These are phyloP conservation scores for Cairneyella variabilis DNA, from an alignment of 495 filamentous ascomycete genomes.

Conservation along the genomic window DNA sequence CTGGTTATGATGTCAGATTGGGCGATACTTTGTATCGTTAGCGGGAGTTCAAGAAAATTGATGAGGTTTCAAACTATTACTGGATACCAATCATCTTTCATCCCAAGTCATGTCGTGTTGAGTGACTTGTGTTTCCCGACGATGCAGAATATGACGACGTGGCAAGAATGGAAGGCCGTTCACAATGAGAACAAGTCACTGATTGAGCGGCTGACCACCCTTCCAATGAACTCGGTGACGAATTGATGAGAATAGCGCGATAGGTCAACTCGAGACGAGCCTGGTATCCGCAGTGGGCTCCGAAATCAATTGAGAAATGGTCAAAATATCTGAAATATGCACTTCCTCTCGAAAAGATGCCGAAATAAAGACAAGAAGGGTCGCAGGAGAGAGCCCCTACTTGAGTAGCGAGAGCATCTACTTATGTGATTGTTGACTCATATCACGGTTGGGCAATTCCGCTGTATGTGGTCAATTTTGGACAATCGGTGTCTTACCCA, in stretches of 20 bases:
- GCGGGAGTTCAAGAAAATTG: not conserved
- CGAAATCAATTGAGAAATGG: not conserved
- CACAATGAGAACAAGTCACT: no score
- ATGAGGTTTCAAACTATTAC: not conserved
- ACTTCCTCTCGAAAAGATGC: not conserved
- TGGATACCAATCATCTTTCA: not conserved
- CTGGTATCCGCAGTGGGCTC: not conserved
- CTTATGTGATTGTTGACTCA: not conserved
- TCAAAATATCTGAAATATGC: not conserved
- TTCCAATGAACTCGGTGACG: not conserved
- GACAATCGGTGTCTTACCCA: conserved; percentile 2
- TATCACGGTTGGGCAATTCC: no score
- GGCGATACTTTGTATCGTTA: not conserved
- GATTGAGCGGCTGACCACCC: not conserved
- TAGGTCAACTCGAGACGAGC: not conserved
- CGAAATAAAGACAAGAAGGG: not conserved
- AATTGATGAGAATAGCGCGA: not conserved
- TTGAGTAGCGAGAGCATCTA: not conserved
- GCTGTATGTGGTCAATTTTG: conserved; percentile 1
- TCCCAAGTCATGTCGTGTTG: not conserved
- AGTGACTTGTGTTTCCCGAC: not conserved
- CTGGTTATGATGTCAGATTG: not conserved
- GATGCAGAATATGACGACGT: not conserved
- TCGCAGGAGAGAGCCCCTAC: not conserved
- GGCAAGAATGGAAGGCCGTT: not conserved